A percentile compares a stretch with the other conserved stretches of the same genome.
These are phyloP conservation scores for Podaxis pistillaris DNA, from an alignment of 768 basidiomycete genomes.

Conservation along the genomic window DNA sequence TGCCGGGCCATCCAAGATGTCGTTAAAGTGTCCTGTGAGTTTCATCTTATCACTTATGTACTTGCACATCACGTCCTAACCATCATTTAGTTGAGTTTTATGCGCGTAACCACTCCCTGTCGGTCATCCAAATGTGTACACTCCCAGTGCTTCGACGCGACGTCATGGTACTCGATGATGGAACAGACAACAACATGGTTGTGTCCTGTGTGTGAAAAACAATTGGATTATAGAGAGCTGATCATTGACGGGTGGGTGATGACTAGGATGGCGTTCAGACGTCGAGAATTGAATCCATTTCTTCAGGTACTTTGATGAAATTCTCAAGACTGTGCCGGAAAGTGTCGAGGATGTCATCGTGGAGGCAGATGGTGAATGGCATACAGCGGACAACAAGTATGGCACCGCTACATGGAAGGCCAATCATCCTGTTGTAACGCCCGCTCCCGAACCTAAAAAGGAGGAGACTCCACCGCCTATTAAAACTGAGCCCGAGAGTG, in stretches of 20 bases:
- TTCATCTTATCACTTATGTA: not conserved
- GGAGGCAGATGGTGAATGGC: conserved; percentile 96
- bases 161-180: conserved; percentile 93
- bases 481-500: conserved; percentile 27
- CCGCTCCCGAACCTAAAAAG: conserved; percentile 33
- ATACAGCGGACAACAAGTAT: conserved; percentile 84
- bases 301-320: conserved; percentile 81
- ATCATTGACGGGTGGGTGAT: conserved; percentile 81
- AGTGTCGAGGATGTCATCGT: conserved; percentile 89
- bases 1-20: conserved; percentile 86
- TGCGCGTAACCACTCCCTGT: conserved; percentile 80
- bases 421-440: conserved; percentile 37
- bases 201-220: conserved; percentile 90
- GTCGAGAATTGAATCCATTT: not conserved
- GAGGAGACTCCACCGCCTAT: conserved; percentile 24
- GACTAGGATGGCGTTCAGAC: not conserved
- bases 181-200: conserved; percentile 95
- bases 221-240: conserved; percentile 74
- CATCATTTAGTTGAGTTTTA: conserved; percentile 70
- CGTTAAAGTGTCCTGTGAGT: conserved; percentile 90
- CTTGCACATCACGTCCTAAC: conserved; percentile 1
- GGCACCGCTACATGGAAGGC: conserved; percentile 73
- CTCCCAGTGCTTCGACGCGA: conserved; percentile 93
- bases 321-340: conserved; percentile 75
- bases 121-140: conserved; percentile 89